Evolutionary conservation across 257 asterid genomes (phyloP).

Genomic region (Jacaranda mimosifolia): DNA sequence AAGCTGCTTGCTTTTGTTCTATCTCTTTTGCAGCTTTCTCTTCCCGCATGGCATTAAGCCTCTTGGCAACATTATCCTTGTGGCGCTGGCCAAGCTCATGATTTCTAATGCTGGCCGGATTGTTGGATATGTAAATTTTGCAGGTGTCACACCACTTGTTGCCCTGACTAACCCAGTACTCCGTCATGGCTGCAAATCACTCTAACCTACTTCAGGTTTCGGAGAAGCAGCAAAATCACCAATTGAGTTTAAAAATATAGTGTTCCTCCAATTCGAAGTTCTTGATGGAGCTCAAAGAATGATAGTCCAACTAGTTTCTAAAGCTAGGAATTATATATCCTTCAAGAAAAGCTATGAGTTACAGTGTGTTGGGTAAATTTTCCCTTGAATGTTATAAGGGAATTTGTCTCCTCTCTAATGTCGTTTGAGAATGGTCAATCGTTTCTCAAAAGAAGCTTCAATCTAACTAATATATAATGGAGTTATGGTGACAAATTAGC

Average conservation of each 20-base stretch:
- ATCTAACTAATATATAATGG: too few relatives aligned
- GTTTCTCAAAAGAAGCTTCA: too few relatives aligned
- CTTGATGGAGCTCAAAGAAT: slow-evolving; percentile 5
- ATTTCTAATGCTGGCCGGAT: slow-evolving; percentile 93
- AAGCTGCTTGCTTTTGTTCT: slow-evolving; percentile 74
- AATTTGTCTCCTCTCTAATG: too few relatives aligned
- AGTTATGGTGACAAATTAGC: too few relatives aligned
- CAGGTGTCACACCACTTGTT: slow-evolving; percentile 99
- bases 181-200: slow-evolving; percentile 78
- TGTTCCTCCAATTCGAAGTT: slow-evolving; percentile 22
- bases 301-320: too few relatives aligned
- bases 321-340: too few relatives aligned
- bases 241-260: slow-evolving; percentile 17
- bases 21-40: slow-evolving; percentile 83
- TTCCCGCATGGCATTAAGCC: slow-evolving; percentile 86
- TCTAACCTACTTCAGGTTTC: slow-evolving; percentile 20
- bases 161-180: slow-evolving; percentile 99
- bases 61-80: slow-evolving; percentile 81
- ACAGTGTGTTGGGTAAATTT: too few relatives aligned
- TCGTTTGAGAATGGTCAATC: too few relatives aligned
- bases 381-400: too few relatives aligned
- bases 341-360: too few relatives aligned
- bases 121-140: slow-evolving; percentile 91
- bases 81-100: slow-evolving; percentile 95
- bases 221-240: slow-evolving; percentile 18